Evolutionary conservation across 148 eudicot genomes (phyloP), one percentile per base, ranked within the genome.

Genomic region (Vaccinium corymbosum): DNA sequence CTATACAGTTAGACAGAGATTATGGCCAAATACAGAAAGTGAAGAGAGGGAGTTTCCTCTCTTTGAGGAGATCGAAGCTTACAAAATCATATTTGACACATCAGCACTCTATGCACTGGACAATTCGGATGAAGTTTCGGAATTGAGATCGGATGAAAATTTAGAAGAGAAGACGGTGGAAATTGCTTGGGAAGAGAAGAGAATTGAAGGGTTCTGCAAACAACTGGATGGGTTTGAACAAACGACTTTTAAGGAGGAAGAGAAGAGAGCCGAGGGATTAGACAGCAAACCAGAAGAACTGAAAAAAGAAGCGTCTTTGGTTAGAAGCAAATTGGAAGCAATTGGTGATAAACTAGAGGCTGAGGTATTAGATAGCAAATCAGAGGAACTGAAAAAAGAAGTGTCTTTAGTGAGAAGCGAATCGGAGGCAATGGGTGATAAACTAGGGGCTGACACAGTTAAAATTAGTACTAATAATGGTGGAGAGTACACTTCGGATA

Each of bases 51-150:
- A 82, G 9, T 81, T 83, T 64, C 61, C 56, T 12, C 32, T 19
- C 1, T 77, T 89, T 76, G 95, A 93, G 76, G 97, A 90, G 86
- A 84, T 91, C 66, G 93, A 93, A 49, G 83, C 90, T 62, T 95
- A 88, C 87, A 92, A 87, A 83, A 83, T 90, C 49, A 91, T 93
- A 53, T 95, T 95, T 53, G 94, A 90, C 71, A 59, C 87, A 14
- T 79, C 90, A 20, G n/a, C 81, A 53, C 80, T 88, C 84, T 88
- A 87, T 71, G 84, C 81, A 16, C 35, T n/a, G 66, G 90, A 90
- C 38, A 80, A 79, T 73, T 84, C 87, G 5, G 80, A 64, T 50
- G 81, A 77, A 29, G 76, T 25, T 42, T 38, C 55, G 14, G 80
- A 35, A n/a, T 27, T 25, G 81, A 72, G 29, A 56, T 62, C 82